Evolutionary conservation across 495 filamentous ascomycete genomes (phyloP).

Genomic region (Bryoglossum gracile): DNA sequence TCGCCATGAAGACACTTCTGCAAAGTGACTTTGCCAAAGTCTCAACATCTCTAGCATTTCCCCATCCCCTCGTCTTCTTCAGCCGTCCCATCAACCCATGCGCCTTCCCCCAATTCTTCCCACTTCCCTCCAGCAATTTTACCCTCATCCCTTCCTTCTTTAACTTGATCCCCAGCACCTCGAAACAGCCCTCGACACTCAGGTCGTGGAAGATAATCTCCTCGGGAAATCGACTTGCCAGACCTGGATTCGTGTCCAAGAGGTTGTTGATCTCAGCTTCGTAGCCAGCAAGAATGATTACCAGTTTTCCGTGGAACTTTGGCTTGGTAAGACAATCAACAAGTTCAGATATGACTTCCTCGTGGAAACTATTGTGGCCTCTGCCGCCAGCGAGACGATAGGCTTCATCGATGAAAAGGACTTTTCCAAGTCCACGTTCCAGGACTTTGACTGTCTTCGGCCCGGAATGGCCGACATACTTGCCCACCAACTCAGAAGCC

Average conservation of each 20-base stretch:
- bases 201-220: slow-evolving; percentile 45
- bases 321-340: slow-evolving; percentile 56
- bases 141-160: not conserved
- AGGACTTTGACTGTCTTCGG: not conserved
- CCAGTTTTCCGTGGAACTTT: slow-evolving; percentile 52
- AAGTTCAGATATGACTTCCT: slow-evolving; percentile 59
- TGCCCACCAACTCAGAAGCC: slow-evolving; percentile 37
- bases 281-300: slow-evolving; percentile 73
- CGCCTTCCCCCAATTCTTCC: not conserved
- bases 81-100: not conserved
- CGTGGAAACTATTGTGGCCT: slow-evolving; percentile 36
- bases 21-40: slow-evolving; percentile 43
- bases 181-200: slow-evolving; percentile 36
- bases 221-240: slow-evolving; percentile 54
- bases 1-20: slow-evolving; percentile 4
- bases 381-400: slow-evolving; percentile 44
- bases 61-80: slow-evolving; percentile 46
- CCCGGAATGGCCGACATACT: not conserved
- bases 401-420: slow-evolving; percentile 57
- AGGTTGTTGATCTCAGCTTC: slow-evolving; percentile 62
- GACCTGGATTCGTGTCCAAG: slow-evolving; percentile 52
- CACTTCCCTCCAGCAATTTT: not conserved
- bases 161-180: slow-evolving; percentile 4
- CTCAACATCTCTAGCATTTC: slow-evolving; percentile 58
- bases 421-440: slow-evolving; percentile 20